phyloP scores from a whole-genome alignment of 495 filamentous ascomycete genomes.

The Rusavskia elegans region DNA sequence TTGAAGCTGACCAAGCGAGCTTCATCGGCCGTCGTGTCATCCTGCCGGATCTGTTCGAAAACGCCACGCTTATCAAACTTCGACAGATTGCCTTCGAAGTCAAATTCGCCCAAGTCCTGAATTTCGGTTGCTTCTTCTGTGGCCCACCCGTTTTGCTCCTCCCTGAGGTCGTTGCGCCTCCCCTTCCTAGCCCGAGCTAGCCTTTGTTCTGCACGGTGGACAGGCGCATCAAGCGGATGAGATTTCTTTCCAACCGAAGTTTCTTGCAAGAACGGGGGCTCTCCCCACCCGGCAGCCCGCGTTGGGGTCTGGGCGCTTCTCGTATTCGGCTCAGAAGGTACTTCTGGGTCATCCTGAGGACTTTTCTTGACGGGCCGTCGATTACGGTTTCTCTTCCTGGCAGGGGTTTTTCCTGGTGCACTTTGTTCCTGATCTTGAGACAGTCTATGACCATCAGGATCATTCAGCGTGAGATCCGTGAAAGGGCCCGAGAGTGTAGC shows the following conservation, averaged over 20 bases:
- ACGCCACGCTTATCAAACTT: constrained; percentile 88
- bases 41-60: constrained; percentile 75
- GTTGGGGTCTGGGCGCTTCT: constrained; percentile 15
- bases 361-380: background rate
- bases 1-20: constrained; percentile 84
- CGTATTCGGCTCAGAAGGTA: constrained; percentile 3
- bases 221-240: constrained; percentile 1
- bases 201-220: background rate
- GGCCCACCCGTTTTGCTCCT: constrained; percentile 76
- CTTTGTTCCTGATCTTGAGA: background rate
- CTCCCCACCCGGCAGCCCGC: constrained; percentile 55
- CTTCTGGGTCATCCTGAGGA: background rate
- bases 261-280: constrained; percentile 62
- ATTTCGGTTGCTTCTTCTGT: constrained; percentile 94
- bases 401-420: background rate
- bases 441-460: no score
- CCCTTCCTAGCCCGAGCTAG: constrained; percentile 14
- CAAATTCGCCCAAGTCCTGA: constrained; percentile 88
- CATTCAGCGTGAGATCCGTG: background rate
- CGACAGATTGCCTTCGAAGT: constrained; percentile 72
- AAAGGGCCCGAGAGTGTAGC: background rate
- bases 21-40: constrained; percentile 76
- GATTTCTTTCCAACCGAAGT: constrained; percentile 25
- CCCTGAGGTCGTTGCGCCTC: constrained; percentile 30
- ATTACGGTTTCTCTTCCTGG: background rate